Evolutionary conservation across 805 yeast genomes (phyloP).

Genomic region (Komagataella phaffii): DNA sequence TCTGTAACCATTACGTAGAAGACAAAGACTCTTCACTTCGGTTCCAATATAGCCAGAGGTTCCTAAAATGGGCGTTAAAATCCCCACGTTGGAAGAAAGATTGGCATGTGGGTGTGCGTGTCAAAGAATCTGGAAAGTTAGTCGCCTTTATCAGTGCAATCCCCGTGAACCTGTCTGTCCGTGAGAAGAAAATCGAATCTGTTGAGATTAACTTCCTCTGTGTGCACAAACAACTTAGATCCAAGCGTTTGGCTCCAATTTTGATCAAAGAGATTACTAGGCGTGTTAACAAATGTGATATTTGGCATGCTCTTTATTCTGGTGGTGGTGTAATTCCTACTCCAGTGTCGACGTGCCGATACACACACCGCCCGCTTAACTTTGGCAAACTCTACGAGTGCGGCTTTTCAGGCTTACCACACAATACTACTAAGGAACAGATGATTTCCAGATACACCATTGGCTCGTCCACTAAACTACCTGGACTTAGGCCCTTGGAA

Average conservation of each 20-base stretch:
- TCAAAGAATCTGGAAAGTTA: slow-evolving; percentile 56
- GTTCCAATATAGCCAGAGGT: slow-evolving; percentile 73
- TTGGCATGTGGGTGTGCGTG: slow-evolving; percentile 93
- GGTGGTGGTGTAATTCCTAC: slow-evolving; percentile 87
- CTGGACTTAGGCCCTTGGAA: slow-evolving; percentile 48
- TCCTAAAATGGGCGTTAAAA: slow-evolving; percentile 84
- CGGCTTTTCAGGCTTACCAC: slow-evolving; percentile 77
- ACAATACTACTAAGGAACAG: slow-evolving; percentile 47
- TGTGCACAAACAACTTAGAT: slow-evolving; percentile 84
- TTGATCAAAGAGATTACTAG: slow-evolving; percentile 90
- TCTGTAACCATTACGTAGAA: slow-evolving; percentile 88
- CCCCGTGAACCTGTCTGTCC: slow-evolving; percentile 57
- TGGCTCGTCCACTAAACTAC: slow-evolving; percentile 32
- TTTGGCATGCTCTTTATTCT: slow-evolving; percentile 95
- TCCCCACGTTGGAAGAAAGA: slow-evolving; percentile 87
- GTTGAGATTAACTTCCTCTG: slow-evolving; percentile 91
- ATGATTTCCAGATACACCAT: slow-evolving; percentile 53
- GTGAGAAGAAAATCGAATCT: slow-evolving; percentile 33
- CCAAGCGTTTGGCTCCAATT: slow-evolving; percentile 91
- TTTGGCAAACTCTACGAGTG: slow-evolving; percentile 86
- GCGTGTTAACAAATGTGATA: slow-evolving; percentile 68
- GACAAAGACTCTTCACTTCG: slow-evolving; percentile 87
- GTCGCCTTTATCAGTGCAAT: slow-evolving; percentile 91
- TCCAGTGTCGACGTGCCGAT: slow-evolving; percentile 82
- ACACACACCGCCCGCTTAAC: slow-evolving; percentile 86